phyloP scores from a whole-genome alignment of 2,329 filamentous ascomycete species.

The Plectosphaerella sp. region DNA sequence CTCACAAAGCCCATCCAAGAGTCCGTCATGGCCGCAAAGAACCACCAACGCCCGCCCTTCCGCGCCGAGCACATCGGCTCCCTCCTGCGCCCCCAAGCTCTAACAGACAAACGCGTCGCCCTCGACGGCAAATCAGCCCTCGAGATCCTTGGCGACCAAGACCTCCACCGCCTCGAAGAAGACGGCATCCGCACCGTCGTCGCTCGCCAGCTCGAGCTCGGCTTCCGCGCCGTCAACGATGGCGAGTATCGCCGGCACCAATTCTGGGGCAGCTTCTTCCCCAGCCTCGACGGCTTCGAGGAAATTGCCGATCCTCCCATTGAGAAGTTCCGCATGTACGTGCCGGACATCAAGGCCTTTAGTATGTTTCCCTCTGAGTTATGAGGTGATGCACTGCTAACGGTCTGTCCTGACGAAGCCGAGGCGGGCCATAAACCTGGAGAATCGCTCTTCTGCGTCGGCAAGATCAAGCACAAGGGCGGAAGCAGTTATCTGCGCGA shows the following conservation, averaged over 20 bases:
- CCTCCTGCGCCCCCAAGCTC: slow-evolving; percentile 57
- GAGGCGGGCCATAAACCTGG: slow-evolving; percentile 42
- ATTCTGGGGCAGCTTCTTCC: slow-evolving; percentile 28
- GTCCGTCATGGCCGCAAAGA: slow-evolving; percentile 6
- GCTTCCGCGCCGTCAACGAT: slow-evolving; percentile 62
- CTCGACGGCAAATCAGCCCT: slow-evolving; percentile 20
- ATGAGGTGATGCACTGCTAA: background rate
- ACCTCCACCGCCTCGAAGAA: slow-evolving; percentile 59
- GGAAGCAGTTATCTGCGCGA: slow-evolving; percentile 34
- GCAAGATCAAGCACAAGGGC: slow-evolving; percentile 41
- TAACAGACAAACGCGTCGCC: slow-evolving; percentile 23
- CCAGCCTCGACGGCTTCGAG: slow-evolving; percentile 35
- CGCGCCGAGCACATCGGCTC: slow-evolving; percentile 74
- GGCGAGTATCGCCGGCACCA: slow-evolving; percentile 57
- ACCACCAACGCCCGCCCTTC: slow-evolving; percentile 47
- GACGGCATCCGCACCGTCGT: slow-evolving; percentile 63
- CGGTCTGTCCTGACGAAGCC: slow-evolving; percentile 15
- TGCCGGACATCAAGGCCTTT: slow-evolving; percentile 35
- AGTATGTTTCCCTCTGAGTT: slow-evolving; percentile 18
- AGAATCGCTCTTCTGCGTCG: slow-evolving; percentile 39
- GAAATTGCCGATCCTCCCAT: slow-evolving; percentile 25
- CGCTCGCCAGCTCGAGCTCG: slow-evolving; percentile 61
- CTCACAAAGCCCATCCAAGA: background rate
- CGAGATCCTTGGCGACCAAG: slow-evolving; percentile 37
- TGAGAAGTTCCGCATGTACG: slow-evolving; percentile 31